A percentile compares a stretch with the other conserved stretches of the same genome.
Conservation (phyloP, 2,329 filamentous ascomycete species). For the Xylaria sp. region DNA sequence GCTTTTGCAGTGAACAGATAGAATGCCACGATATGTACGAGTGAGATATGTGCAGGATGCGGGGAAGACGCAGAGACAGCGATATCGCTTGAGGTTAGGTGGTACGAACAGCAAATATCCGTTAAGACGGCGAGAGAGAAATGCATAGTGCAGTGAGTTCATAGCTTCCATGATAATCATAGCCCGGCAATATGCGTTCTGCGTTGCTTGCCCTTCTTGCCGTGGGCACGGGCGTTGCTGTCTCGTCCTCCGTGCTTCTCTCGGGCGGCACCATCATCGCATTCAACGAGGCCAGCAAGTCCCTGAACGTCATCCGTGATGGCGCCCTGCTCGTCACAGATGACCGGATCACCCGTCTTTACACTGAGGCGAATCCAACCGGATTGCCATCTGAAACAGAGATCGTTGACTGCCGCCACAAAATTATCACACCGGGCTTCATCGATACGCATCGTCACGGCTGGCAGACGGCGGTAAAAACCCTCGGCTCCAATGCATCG, state of each 20-base stretch:
- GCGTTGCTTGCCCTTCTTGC: conserved; percentile 19
- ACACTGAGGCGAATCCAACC: conserved; percentile 20
- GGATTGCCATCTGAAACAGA: conserved; percentile 32
- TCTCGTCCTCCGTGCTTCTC: conserved; percentile 24
- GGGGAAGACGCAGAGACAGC: too few relatives aligned
- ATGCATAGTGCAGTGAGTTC: too few relatives aligned
- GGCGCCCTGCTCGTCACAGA: conserved; percentile 33
- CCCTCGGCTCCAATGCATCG: conserved; percentile 46
- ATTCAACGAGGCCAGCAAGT: conserved; percentile 24
- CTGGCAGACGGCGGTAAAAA: conserved; percentile 53
- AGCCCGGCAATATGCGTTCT: conserved; percentile 16
- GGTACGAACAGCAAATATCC: too few relatives aligned
- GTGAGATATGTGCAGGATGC: too few relatives aligned
- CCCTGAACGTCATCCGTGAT: conserved; percentile 27
- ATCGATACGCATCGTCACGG: conserved; percentile 52
- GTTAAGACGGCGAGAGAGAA: too few relatives aligned
- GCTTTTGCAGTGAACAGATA: too few relatives aligned
- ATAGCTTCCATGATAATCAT: too few relatives aligned
- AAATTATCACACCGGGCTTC: conserved; percentile 52
- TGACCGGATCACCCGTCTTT: conserved; percentile 33
- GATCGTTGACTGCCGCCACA: conserved; percentile 43
- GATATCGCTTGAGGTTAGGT: too few relatives aligned
- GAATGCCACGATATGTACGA: too few relatives aligned
- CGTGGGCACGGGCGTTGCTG: conserved; percentile 31
- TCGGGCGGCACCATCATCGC: conserved; percentile 31